A percentile compares a stretch with the other conserved stretches of the same genome.
Evolutionary conservation across 805 yeast genomes (phyloP).

Genomic region (Nakazawaea anatomiae): DNA sequence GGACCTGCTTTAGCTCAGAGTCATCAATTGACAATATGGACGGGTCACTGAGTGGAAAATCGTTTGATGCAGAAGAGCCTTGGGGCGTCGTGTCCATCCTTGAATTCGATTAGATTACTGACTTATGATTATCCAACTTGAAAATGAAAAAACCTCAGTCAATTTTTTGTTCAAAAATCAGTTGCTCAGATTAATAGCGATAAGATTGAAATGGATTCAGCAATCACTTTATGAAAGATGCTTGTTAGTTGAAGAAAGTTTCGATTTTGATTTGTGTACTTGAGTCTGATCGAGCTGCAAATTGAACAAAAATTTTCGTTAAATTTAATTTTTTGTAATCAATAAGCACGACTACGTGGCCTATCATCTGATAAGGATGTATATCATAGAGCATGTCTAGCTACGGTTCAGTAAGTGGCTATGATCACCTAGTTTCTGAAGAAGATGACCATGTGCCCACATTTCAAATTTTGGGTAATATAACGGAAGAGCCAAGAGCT

Average conservation of each 20-base stretch:
- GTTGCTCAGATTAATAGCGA: too few species aligned
- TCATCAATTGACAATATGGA: conserved; percentile 5
- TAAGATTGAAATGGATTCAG: too few species aligned
- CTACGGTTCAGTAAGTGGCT: neutral
- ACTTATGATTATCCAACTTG: too few species aligned
- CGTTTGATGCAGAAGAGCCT: neutral
- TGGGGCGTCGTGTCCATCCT: neutral
- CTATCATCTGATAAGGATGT: neutral
- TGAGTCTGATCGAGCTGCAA: neutral
- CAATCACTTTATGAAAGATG: too few species aligned
- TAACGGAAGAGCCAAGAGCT: neutral
- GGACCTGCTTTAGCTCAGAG: neutral
- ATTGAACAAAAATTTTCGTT: conserved; percentile 1
- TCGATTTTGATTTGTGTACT: too few species aligned
- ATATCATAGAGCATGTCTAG: neutral
- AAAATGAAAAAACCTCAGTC: too few species aligned
- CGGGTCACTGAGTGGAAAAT: conserved; percentile 6
- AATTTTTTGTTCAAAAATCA: too few species aligned
- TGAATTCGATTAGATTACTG: too few species aligned
- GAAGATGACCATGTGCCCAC: neutral
- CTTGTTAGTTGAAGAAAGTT: too few species aligned
- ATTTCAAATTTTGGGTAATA: neutral
- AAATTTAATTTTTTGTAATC: neutral
- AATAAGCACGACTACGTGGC: neutral
- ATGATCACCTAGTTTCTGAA: neutral